A percentile compares a stretch with the other conserved stretches of the same genome.
phyloP scores from a whole-genome alignment of 495 filamentous ascomycete species.

The Penicillium paxilli region DNA sequence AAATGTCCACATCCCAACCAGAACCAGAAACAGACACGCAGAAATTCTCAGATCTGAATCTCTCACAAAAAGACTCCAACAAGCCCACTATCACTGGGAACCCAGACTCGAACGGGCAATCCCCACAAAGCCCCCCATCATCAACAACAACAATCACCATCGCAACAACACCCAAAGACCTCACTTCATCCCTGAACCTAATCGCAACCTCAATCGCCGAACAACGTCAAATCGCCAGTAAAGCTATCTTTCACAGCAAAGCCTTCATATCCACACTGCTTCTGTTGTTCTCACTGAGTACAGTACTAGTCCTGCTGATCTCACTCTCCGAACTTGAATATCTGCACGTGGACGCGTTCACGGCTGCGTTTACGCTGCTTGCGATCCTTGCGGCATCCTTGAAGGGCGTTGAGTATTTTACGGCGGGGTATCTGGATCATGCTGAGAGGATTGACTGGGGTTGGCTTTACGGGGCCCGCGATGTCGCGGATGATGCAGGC shows the following conservation, averaged over 20 bases:
- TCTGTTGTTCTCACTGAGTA: no score
- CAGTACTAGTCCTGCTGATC: constrained; percentile 35
- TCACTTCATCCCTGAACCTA: constrained; percentile 47
- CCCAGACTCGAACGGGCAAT: no score
- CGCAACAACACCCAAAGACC: constrained; percentile 33
- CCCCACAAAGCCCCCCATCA: background rate
- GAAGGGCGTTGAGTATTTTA: constrained; percentile 34
- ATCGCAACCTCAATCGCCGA: constrained; percentile 62
- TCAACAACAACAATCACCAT: constrained; percentile 8
- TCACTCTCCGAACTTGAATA: constrained; percentile 34
- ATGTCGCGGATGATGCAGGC: no score
- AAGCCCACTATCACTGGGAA: no score
- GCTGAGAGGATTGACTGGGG: constrained; percentile 55
- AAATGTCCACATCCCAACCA: background rate
- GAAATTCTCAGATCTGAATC: no score
- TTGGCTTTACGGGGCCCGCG: constrained; percentile 35
- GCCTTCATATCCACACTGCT: constrained; percentile 38
- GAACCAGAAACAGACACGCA: background rate
- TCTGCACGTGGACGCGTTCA: constrained; percentile 31
- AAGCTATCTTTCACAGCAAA: constrained; percentile 53
- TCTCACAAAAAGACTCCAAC: no score
- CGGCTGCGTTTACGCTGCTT: background rate
- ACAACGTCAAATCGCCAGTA: constrained; percentile 57
- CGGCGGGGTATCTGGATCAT: constrained; percentile 46
- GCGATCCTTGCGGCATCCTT: constrained; percentile 23